A percentile compares a stretch with the other conserved stretches of the same genome.
These are phyloP conservation scores for Dothistroma pini DNA, from an alignment of 2,329 filamentous ascomycete species.

Conservation along the genomic window DNA sequence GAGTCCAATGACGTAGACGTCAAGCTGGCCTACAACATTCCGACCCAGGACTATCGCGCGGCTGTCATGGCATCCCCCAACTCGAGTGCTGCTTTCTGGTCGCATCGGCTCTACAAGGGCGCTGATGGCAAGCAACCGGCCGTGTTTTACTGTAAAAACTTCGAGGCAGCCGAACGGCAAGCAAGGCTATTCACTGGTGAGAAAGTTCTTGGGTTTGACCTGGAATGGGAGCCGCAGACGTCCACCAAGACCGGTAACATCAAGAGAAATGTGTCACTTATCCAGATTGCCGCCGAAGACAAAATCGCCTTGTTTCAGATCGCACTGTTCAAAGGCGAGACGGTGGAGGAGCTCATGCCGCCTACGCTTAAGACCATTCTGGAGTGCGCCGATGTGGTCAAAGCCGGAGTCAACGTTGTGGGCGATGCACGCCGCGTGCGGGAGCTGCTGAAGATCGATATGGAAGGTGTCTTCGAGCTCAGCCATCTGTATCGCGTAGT, in stretches of 20 bases:
- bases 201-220: slow-evolving; percentile 76
- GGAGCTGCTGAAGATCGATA: slow-evolving; percentile 61
- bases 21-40: slow-evolving; percentile 24
- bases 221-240: slow-evolving; percentile 68
- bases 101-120: slow-evolving; percentile 64
- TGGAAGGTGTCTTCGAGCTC: slow-evolving; percentile 70
- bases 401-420: slow-evolving; percentile 72
- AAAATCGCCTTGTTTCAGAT: slow-evolving; percentile 80
- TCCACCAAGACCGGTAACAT: slow-evolving; percentile 40
- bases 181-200: slow-evolving; percentile 64
- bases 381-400: slow-evolving; percentile 65
- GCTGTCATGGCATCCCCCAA: slow-evolving; percentile 30
- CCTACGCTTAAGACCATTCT: slow-evolving; percentile 69
- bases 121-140: slow-evolving; percentile 65
- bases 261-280: slow-evolving; percentile 70
- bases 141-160: slow-evolving; percentile 74
- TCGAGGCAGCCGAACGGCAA: slow-evolving; percentile 63
- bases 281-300: slow-evolving; percentile 75
- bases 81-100: slow-evolving; percentile 51
- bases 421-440: slow-evolving; percentile 63
- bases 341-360: slow-evolving; percentile 57
- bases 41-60: slow-evolving; percentile 25
- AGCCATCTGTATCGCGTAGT: slow-evolving; percentile 78
- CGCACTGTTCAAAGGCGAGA: slow-evolving; percentile 50
- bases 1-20: neutral